Base-by-base conservation (phyloP, 2,329 filamentous ascomycete species). In the Hysterium pulicare region DNA sequence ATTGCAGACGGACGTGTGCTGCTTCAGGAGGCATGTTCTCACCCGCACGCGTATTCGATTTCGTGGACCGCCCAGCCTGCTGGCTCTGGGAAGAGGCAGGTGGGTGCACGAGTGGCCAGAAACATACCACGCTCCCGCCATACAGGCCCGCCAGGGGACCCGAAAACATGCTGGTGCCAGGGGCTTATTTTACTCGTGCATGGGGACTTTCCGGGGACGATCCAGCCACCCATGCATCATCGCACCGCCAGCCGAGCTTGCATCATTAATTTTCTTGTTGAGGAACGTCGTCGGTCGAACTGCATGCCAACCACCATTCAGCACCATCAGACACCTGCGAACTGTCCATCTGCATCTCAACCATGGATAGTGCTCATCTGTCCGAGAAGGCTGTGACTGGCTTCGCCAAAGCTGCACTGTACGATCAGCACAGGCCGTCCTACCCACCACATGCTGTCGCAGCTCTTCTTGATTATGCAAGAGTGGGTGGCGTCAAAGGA, bases 361-460 rank as follows among this genome's bases (percentile, higher is more conserved):
- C 24, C 22, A 33, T 38, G 34, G 34, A 38, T 13, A 8, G 26
- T 9, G 15, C n/a, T 5, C n/a, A 26, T 19, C 32, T 38, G 37
- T 49, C 42, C 35, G 40, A 49, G 9, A 45, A 41, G 19, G 49
- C 46, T 19, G 6, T 41, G 35, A 32, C 33, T 36, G 52, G 54
- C 40, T 57, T 57, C 41, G 45, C 48, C 48, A 73, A 86, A 49
- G 83, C 83, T 15, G 59, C 72, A 2, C 71, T 73, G 17, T 89
- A 90, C 62, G 84, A 89, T 58, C 64, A 74, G 30, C 72, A 88
- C 59, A 78, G 86, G 11, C 86, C 86, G 2, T 79, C 80, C 0
- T 89, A 88, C 62, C 75, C 79, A 1, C 51, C 71, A 1, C 72
- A 74, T 42, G 78, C 80, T 4, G 77, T 86, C 11, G 68, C 78